A percentile compares a stretch with the other conserved stretches of the same genome.
Evolutionary conservation across 345 rosid genomes (phyloP).

Genomic region (Barbarea vulgaris): DNA sequence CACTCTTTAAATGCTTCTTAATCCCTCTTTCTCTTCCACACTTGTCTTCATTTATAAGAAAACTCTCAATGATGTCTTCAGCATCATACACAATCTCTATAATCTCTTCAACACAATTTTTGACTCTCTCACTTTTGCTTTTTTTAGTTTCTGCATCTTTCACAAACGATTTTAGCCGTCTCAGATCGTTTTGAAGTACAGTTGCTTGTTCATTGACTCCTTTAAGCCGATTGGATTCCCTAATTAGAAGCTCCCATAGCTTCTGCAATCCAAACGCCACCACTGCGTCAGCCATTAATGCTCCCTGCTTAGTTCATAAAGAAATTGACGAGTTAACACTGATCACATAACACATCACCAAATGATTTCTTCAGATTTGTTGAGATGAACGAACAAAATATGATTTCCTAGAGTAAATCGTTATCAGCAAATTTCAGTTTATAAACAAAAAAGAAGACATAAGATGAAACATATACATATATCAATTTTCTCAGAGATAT

Average conservation of each 20-base stretch:
- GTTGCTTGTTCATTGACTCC: background rate
- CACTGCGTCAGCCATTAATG: background rate
- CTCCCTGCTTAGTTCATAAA: background rate
- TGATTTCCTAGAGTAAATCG: background rate
- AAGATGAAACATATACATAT: too few species aligned
- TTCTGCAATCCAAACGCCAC: background rate
- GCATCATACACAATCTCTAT: background rate
- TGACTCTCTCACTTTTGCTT: background rate
- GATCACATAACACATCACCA: background rate
- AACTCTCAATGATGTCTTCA: background rate
- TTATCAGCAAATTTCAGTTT: too few species aligned
- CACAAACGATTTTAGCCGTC: conserved; percentile 1
- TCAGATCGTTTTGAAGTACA: background rate
- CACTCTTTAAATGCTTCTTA: conserved; percentile 2
- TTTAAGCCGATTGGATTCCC: background rate
- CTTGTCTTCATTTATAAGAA: conserved; percentile 9
- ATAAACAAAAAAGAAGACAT: too few species aligned
- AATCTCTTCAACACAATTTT: background rate
- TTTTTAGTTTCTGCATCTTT: conserved; percentile 4
- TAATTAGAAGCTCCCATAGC: background rate
- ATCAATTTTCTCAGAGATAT: background rate
- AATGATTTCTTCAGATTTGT: background rate
- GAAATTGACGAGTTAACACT: too few species aligned
- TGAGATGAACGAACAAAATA: too few species aligned
- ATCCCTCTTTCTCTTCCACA: conserved; percentile 2